Evolutionary conservation across 495 filamentous ascomycete genomes (phyloP).

Genomic region (Penicillium atrosanguineum): DNA sequence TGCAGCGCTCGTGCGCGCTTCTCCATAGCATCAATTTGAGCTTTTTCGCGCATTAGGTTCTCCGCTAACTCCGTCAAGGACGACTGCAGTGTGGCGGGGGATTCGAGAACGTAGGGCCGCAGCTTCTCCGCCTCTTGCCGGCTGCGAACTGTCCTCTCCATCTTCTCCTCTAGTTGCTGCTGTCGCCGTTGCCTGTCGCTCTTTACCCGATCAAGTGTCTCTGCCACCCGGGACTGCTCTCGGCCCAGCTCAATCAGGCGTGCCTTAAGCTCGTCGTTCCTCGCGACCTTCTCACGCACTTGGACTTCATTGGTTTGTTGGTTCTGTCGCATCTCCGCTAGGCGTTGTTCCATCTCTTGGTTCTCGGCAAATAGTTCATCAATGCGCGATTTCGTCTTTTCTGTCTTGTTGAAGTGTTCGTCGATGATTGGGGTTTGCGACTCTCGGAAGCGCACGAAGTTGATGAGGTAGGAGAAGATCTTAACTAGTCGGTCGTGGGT

Average conservation of each 20-base stretch:
- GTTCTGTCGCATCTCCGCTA: constrained; percentile 77
- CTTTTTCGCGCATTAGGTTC: constrained; percentile 70
- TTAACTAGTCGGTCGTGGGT: constrained; percentile 83
- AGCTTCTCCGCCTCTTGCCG: constrained; percentile 83
- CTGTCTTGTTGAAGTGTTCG: constrained; percentile 86
- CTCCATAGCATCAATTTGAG: constrained; percentile 82
- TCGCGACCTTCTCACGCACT: constrained; percentile 73
- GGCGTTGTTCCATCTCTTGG: constrained; percentile 72
- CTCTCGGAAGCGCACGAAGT: constrained; percentile 96
- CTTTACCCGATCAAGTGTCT: constrained; percentile 73
- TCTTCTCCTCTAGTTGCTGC: constrained; percentile 74
- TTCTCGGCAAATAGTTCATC: constrained; percentile 84
- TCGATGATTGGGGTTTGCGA: constrained; percentile 82
- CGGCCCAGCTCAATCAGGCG: constrained; percentile 71
- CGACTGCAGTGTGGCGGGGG: constrained; percentile 75
- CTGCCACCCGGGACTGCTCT: constrained; percentile 73
- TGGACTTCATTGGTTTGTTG: constrained; percentile 73
- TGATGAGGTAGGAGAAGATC: constrained; percentile 95
- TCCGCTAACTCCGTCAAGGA: constrained; percentile 78
- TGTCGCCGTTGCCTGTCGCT: constrained; percentile 70
- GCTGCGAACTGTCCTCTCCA: constrained; percentile 54
- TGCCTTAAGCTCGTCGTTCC: constrained; percentile 82
- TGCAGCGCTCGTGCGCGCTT: constrained; percentile 84
- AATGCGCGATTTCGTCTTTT: constrained; percentile 79
- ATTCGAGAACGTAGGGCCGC: constrained; percentile 86